These are phyloP conservation scores for Leishmania guyanensis DNA, from an alignment of 208 protist genomes.

Conservation along the genomic window DNA sequence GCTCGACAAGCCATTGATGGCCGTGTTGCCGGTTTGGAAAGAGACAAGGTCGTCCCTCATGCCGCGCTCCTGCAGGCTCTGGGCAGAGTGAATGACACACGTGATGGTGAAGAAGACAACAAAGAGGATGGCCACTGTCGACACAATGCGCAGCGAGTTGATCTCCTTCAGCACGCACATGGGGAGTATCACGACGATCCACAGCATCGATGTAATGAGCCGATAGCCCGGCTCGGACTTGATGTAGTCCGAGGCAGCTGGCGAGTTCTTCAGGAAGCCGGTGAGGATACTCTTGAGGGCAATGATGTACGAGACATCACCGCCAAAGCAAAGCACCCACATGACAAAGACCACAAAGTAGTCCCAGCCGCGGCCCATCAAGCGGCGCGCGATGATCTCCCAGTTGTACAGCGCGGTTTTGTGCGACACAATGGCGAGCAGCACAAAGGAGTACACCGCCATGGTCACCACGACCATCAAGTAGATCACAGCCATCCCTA, in stretches of 20 bases:
- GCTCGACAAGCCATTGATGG: slow-evolving; percentile 58
- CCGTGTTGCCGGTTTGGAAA: slow-evolving; percentile 53
- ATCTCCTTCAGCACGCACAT: slow-evolving; percentile 75
- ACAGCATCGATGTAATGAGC: slow-evolving; percentile 55
- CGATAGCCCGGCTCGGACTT: slow-evolving; percentile 35
- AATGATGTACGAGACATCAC: slow-evolving; percentile 60
- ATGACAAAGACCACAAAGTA: slow-evolving; percentile 46
- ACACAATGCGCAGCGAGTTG: slow-evolving; percentile 77
- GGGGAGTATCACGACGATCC: slow-evolving; percentile 31
- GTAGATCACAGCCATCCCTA: slow-evolving; percentile 43
- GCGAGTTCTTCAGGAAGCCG: slow-evolving; percentile 32
- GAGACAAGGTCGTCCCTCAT: slow-evolving; percentile 44
- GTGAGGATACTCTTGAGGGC: slow-evolving; percentile 53
- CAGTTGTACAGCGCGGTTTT: slow-evolving; percentile 55
- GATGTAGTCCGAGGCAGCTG: slow-evolving; percentile 15
- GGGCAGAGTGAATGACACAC: slow-evolving; percentile 51
- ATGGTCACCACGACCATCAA: slow-evolving; percentile 34
- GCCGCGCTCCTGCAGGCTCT: slow-evolving; percentile 27
- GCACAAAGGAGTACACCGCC: slow-evolving; percentile 64
- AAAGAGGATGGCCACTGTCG: slow-evolving; percentile 62
- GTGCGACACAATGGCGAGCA: slow-evolving; percentile 49
- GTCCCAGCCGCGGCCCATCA: slow-evolving; percentile 36
- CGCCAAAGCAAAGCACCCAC: slow-evolving; percentile 64
- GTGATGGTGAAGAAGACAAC: slow-evolving; percentile 75
- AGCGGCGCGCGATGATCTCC: slow-evolving; percentile 45